Base-by-base conservation (phyloP, 2,329 filamentous ascomycete species). In the Alternaria longipes region DNA sequence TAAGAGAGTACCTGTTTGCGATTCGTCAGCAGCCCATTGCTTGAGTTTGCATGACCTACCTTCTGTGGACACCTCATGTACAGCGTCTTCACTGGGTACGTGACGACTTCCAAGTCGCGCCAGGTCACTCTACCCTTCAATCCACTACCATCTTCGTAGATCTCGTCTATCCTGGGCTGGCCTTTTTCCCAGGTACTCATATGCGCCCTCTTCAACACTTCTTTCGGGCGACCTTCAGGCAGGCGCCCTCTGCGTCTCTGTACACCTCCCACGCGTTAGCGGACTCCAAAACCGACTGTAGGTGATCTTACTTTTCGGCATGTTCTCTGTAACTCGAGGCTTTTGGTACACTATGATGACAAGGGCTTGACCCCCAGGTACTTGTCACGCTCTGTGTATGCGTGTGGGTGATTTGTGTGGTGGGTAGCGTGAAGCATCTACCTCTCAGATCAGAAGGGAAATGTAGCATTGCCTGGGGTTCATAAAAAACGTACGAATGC, bases 171-270 rank as follows among this genome's bases (percentile, higher is more conserved):
- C 16, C 24, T 49, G 9, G 45, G 45, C 26, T 49, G 14, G 18
- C n/a, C 28, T 20, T 49, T n/a, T 49, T 49, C 45, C 45, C 28
- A 49, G 45, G 45, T 49, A 20, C 45, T 49, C 28, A 49, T 49
- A 30, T 30, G 5, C 28, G 22, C 30, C 45, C 45, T 18, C n/a
- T 49, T 34, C 28, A 49, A 49, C 14, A 49, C 24, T 32, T 49
- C 45, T 20, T 49, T 49, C n/a, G 28, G 45, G 5, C 45, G 26
- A 34, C 20, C 45, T 49, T 49, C 22, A 5, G 24, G 45, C 5
- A 49, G 28, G 26, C 45, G 45, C 28, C 45, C 45, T 34, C 45
- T 30, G 30, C 45, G 45, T 49, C 16, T 49, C n/a, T 8, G 18
- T 30, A 49, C 45, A 20, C 28, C 45, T 49, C 28, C 8, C 26